Conservation (phyloP, 108 stramenopile genomes). For the Poteriospumella lacustris region DNA sequence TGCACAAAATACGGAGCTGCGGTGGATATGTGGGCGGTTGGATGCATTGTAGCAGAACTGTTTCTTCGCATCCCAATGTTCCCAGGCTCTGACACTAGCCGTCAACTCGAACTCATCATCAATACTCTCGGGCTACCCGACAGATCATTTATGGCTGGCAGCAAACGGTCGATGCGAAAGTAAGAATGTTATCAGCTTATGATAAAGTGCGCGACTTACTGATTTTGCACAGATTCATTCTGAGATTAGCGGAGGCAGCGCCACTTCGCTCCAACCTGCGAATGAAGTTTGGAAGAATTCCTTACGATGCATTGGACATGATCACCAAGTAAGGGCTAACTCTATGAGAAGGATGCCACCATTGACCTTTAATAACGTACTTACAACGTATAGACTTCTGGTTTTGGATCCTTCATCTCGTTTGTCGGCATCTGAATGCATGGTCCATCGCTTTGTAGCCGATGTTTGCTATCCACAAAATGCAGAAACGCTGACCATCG, state of each 20-base stretch:
- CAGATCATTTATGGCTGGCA: neutral
- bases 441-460: too few species aligned
- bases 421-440: too few species aligned
- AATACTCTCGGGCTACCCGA: neutral
- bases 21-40: conserved; percentile 90
- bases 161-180: neutral
- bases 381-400: too few species aligned
- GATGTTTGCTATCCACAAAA: too few species aligned
- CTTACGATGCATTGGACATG: conserved; percentile 8
- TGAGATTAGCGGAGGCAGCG: neutral
- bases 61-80: conserved; percentile 59
- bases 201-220: neutral
- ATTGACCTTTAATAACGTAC: too few species aligned
- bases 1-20: conserved; percentile 74
- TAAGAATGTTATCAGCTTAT: neutral
- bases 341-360: too few species aligned
- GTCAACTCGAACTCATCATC: neutral
- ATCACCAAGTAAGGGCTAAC: conserved; percentile 9
- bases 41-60: conserved; percentile 97
- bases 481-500: too few species aligned
- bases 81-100: conserved; percentile 37
- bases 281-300: neutral
- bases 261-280: neutral
- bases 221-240: neutral
- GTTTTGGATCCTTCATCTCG: too few species aligned